A percentile compares a stretch with the other conserved stretches of the same genome.
These are phyloP conservation scores for Xylaria sp. DNA, from an alignment of 2,329 filamentous ascomycete species.

Conservation along the genomic window DNA sequence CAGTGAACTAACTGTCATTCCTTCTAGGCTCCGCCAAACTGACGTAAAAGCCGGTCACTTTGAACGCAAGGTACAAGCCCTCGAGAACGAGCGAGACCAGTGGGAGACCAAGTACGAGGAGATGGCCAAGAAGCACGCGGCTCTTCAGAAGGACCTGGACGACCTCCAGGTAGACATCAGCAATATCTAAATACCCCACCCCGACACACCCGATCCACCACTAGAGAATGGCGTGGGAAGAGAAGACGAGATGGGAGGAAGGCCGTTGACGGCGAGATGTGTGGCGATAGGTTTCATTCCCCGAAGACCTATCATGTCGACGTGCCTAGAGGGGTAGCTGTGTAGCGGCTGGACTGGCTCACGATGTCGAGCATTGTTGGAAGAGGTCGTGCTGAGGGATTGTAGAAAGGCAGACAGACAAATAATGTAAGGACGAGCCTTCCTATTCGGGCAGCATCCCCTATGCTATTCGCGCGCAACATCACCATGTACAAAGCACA, in stretches of 20 bases:
- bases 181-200: conserved; percentile 75
- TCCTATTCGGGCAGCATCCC: conserved; percentile 19
- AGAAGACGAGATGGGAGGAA: conserved; percentile 13
- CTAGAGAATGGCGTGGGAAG: conserved; percentile 12
- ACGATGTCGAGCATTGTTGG: conserved; percentile 33
- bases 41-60: conserved; percentile 99
- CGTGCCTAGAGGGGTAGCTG: conserved; percentile 37
- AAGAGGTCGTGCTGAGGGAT: conserved; percentile 22
- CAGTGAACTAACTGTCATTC: conserved; percentile 23
- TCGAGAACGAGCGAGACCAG: conserved; percentile 89
- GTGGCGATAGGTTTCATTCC: conserved; percentile 41
- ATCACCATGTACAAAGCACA: conserved; percentile 32
- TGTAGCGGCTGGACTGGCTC: conserved; percentile 39
- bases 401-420: conserved; percentile 31
- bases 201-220: conserved; percentile 19
- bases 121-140: conserved; percentile 93
- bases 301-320: conserved; percentile 38
- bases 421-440: conserved; percentile 29
- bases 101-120: conserved; percentile 99
- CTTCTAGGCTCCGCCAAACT: conserved; percentile 88
- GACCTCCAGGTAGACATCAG: conserved; percentile 91
- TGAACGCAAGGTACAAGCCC: conserved; percentile 98
- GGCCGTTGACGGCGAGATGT: conserved; percentile 18
- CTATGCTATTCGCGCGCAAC: conserved; percentile 20
- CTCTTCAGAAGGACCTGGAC: conserved; percentile 74